Evolutionary conservation across 345 rosid genomes (phyloP), one percentile per base, ranked within the genome.

Genomic region (Excoecaria cochinchinensis): DNA sequence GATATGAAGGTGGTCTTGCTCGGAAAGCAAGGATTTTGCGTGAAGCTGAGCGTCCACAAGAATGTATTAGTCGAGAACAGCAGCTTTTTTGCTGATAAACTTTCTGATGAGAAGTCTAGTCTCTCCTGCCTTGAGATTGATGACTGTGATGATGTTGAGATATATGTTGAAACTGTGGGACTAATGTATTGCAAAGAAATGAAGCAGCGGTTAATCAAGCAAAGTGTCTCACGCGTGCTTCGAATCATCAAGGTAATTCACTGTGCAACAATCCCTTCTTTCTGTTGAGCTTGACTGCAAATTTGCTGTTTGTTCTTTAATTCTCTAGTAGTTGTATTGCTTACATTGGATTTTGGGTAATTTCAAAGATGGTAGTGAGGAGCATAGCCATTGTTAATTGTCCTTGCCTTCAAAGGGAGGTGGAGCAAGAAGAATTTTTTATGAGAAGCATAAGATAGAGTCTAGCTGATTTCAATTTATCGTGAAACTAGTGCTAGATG

Each of bases 101-200:
- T 93, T 55, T 75, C 85, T 21, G 90, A 87, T 71, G 87, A 81
- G 76, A 89, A 83, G 71, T 82, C 81, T 6, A 87, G 80, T 72
- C 74, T 87, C 59, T 84, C 94, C 69, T 90, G 91, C 80, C 84
- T 95, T 73, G 93, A 93, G 80, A 86, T 93, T 40, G 92, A 88
- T 78, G 92, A 88, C 67, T 93, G 98, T 44, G 96, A 93, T 80
- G 98, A 95, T 79, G 87, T 89, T 36, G 99, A 95, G 83, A 90
- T 87, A 56, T 91, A 95, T 80, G 94, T 95, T 46, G 99, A 95
- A 85, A 90, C 98, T 38, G 89, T 95, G 75, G 97, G 98, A 6
- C 85, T 95, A 24, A 95, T 95, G 99, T 95, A 95, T 80, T 91
- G 98, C 85, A 91, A 88, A 78, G 99, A 95, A n/a, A 87, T 93